Evolutionary conservation across 768 basidiomycete genomes (phyloP).

Genomic region (Tylopilus subfusipes): DNA sequence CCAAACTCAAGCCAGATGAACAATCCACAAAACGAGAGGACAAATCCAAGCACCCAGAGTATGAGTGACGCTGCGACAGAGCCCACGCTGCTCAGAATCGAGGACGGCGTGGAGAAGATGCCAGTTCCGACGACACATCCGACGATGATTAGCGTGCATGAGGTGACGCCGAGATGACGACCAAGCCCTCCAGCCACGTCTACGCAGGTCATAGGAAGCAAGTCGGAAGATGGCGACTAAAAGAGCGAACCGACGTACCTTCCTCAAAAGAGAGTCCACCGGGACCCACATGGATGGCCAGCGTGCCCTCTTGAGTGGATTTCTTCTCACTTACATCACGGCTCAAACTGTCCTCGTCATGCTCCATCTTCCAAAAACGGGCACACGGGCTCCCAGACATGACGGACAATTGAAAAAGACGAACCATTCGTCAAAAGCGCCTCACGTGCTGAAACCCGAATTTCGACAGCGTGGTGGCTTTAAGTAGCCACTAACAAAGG

Average conservation of each 20-base stretch:
- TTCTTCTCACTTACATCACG: neutral
- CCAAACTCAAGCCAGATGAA: slow-evolving; percentile 64
- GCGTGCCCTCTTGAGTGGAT: neutral
- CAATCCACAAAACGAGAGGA: slow-evolving; percentile 54
- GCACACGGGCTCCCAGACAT: slow-evolving; percentile 7
- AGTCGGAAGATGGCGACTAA: neutral
- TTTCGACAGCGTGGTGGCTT: too few relatives aligned
- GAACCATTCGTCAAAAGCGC: neutral
- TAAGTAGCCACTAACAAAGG: too few relatives aligned
- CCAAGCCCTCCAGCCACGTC: slow-evolving; percentile 54
- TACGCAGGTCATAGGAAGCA: slow-evolving; percentile 8
- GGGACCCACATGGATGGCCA: slow-evolving; percentile 29
- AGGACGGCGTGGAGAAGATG: slow-evolving; percentile 59
- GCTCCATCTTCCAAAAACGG: neutral
- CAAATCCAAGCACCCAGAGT: slow-evolving; percentile 61
- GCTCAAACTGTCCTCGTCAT: neutral
- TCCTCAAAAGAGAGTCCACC: slow-evolving; percentile 49
- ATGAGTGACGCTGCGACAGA: slow-evolving; percentile 57
- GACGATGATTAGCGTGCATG: slow-evolving; percentile 53
- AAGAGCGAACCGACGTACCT: slow-evolving; percentile 25
- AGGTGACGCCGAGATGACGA: slow-evolving; percentile 51
- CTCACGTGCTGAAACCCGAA: too few relatives aligned
- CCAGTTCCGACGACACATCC: slow-evolving; percentile 57
- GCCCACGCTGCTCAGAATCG: slow-evolving; percentile 52
- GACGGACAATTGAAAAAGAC: neutral